Evolutionary conservation across 495 filamentous ascomycete species (phyloP).

Genomic region (Monascus purpureus): DNA sequence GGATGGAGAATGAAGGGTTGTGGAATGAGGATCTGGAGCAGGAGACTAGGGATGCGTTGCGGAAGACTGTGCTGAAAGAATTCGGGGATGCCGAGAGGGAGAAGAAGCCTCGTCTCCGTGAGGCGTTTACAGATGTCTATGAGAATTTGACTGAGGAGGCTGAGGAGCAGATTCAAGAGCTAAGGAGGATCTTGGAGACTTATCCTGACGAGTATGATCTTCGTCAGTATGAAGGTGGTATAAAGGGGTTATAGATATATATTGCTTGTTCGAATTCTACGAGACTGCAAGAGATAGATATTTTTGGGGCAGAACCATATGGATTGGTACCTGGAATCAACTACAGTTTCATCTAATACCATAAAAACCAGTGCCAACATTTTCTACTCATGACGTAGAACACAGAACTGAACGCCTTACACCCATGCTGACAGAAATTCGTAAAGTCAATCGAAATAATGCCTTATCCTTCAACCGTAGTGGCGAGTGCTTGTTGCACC

Average conservation of each 20-base stretch:
- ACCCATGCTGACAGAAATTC: background rate
- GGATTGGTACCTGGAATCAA: no score
- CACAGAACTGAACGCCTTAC: background rate
- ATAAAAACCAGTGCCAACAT: no score
- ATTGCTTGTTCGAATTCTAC: no score
- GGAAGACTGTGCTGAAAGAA: constrained; percentile 66
- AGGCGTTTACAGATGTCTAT: constrained; percentile 80
- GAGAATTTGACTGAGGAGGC: constrained; percentile 75
- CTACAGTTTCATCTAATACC: no score
- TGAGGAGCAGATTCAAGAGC: constrained; percentile 60
- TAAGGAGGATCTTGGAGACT: constrained; percentile 61
- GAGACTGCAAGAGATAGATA: no score
- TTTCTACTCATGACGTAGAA: background rate
- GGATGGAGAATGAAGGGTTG: constrained; percentile 62
- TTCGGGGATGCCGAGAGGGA: constrained; percentile 79
- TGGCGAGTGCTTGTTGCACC: constrained; percentile 25
- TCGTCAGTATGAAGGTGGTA: constrained; percentile 60
- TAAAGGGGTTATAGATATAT: constrained; percentile 48
- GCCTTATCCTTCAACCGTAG: constrained; percentile 6
- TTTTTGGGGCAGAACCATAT: no score
- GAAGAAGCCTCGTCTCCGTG: constrained; percentile 68
- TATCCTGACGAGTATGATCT: constrained; percentile 94
- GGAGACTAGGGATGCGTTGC: constrained; percentile 48
- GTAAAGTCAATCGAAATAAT: background rate
- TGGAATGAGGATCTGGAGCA: constrained; percentile 82